Evolutionary conservation across 2,329 filamentous ascomycete genomes (phyloP), one percentile per base, ranked within the genome.

Genomic region (Nemania diffusa): DNA sequence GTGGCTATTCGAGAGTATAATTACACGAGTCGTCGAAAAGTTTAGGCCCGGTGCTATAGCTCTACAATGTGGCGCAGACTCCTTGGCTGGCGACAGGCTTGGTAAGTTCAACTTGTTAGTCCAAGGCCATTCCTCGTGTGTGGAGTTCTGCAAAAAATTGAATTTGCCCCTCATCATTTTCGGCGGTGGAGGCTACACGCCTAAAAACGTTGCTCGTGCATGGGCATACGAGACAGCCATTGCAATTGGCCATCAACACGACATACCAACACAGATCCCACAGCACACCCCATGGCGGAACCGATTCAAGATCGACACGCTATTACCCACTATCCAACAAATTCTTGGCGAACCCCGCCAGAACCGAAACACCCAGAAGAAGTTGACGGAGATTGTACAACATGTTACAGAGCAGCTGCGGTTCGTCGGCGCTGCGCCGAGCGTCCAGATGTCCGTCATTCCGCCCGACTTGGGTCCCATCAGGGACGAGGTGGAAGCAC

Each of bases 191-290:
- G 96, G 96, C 29, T 99, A 99, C 81, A 99, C 96, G 15, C 94
- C 96, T 5, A 89, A 95, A 71, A 99, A 99, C 76, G 96, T 99
- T 6, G 96, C 96, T 48, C 91, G 96, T 61, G 94, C 95, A 32
- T 99, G 96, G 96, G 93, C 94, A 26, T 95, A 97, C 80, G 96
- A 99, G 82, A 99, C 96, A 13, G 92, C 92, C 68, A 93, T 98
- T 72, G 93, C 93, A 67, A 92, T 97, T 69, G 90, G 90, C 72
- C 90, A 89, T 64, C 85, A 91, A 67, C 85, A 91, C 70, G 87
- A 88, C 64, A 90, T 97, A 70, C 82, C 85, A 77, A 87, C 91
- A 20, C 86, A 88, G 13, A 90, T 98, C 29, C 95, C 96, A 0
- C 81, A 87, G 40, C 90, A 97, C 74, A 89, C 95, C 7, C 92